Evolutionary conservation across 1,139 yeast species (phyloP).

Genomic region (Hyphopichia fennica): DNA sequence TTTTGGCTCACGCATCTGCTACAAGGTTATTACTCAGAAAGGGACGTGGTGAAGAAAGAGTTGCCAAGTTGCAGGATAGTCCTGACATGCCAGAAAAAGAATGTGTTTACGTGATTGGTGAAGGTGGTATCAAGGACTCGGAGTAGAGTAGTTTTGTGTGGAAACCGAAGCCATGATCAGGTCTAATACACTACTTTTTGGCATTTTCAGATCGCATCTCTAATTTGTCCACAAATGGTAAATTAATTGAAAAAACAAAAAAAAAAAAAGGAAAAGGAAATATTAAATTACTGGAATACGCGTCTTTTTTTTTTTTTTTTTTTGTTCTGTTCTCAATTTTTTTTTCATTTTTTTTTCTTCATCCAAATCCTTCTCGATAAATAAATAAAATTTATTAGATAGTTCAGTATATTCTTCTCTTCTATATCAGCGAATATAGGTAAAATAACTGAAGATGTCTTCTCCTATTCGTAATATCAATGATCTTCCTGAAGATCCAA

Average conservation of each 20-base stretch:
- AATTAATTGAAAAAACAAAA: constrained; percentile 13
- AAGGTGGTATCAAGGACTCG: constrained; percentile 54
- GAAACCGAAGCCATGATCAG: no score
- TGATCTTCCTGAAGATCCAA: constrained; percentile 20
- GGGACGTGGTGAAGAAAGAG: constrained; percentile 67
- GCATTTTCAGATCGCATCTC: not conserved
- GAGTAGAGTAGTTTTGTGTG: no score
- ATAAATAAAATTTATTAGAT: no score
- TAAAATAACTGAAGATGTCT: no score
- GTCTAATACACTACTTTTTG: not conserved
- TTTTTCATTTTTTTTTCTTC: not conserved
- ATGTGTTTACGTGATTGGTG: constrained; percentile 53
- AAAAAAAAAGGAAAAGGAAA: not conserved
- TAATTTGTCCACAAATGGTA: constrained; percentile 26
- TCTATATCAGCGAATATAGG: not conserved
- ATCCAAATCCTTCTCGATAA: not conserved
- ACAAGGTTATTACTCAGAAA: constrained; percentile 57
- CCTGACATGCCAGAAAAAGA: constrained; percentile 65
- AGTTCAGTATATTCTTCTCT: not conserved
- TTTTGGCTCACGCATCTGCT: constrained; percentile 64
- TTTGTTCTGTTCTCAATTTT: not conserved
- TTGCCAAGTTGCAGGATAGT: constrained; percentile 60
- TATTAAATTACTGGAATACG: constrained; percentile 8
- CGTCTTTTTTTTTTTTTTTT: constrained; percentile 9
- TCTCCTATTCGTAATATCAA: constrained; percentile 31